These are phyloP conservation scores for Rhodotorula diobovata DNA, from an alignment of 768 basidiomycete species.

Conservation along the genomic window DNA sequence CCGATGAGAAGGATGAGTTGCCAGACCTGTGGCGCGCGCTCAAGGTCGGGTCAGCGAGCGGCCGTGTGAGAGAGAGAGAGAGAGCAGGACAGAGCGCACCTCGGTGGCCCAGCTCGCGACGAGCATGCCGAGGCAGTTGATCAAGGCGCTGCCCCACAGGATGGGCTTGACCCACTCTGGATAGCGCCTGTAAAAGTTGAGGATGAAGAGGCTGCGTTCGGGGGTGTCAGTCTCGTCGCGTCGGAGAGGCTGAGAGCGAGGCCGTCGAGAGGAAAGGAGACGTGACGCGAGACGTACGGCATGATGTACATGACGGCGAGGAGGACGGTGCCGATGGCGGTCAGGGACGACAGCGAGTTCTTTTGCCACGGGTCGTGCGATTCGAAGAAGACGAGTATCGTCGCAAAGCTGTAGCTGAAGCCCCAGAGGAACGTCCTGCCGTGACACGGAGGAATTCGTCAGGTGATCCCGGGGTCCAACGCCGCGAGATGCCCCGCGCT, in stretches of 20 bases:
- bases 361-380: slow-evolving; percentile 14
- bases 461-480: no score
- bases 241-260: no score
- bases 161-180: slow-evolving; percentile 23
- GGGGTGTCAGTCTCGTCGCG: no score
- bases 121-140: slow-evolving; percentile 25
- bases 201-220: background rate
- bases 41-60: background rate
- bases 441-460: no score
- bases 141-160: background rate
- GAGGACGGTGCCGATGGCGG: slow-evolving; percentile 18
- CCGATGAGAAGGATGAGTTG: slow-evolving; percentile 34
- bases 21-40: slow-evolving; percentile 10
- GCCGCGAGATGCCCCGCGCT: no score
- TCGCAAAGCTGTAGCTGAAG: slow-evolving; percentile 14
- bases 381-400: slow-evolving; percentile 25
- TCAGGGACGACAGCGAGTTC: slow-evolving; percentile 12
- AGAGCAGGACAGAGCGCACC: background rate
- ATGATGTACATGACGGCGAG: slow-evolving; percentile 28
- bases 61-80: background rate
- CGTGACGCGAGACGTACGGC: background rate
- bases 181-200: slow-evolving; percentile 27
- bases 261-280: no score
- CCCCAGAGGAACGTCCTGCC: background rate
- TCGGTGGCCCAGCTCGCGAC: slow-evolving; percentile 21